These are phyloP conservation scores for Pyronema omphalodes DNA, from an alignment of 495 filamentous ascomycete genomes.

Conservation along the genomic window DNA sequence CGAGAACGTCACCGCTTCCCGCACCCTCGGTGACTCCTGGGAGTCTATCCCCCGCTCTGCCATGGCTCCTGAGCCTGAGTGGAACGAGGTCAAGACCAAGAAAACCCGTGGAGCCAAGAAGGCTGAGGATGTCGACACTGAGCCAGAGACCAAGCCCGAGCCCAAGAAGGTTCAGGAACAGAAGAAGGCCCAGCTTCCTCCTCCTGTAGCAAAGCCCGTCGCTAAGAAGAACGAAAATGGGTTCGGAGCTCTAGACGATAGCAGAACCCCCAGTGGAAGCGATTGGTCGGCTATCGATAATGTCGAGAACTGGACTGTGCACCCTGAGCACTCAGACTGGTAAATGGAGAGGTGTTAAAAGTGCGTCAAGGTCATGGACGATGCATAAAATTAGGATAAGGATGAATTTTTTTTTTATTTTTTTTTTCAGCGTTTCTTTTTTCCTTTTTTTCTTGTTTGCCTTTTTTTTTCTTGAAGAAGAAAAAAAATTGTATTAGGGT, in stretches of 20 bases:
- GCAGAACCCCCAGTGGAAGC: slow-evolving; percentile 16
- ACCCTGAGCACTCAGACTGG: slow-evolving; percentile 14
- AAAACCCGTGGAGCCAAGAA: slow-evolving; percentile 18
- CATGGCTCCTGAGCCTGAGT: slow-evolving; percentile 12
- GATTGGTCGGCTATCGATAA: slow-evolving; percentile 23
- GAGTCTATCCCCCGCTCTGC: slow-evolving; percentile 21
- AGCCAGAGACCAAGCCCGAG: slow-evolving; percentile 11
- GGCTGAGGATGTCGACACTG: slow-evolving; percentile 9
- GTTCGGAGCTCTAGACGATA: slow-evolving; percentile 13
- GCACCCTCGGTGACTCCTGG: slow-evolving; percentile 24
- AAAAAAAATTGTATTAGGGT: no score
- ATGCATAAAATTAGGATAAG: no score
- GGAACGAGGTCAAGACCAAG: slow-evolving; percentile 22
- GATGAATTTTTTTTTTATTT: no score
- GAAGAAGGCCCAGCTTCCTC: slow-evolving; percentile 6
- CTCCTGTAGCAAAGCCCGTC: slow-evolving; percentile 5
- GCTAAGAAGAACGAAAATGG: slow-evolving; percentile 12
- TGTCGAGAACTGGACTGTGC: slow-evolving; percentile 22
- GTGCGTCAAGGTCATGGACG: background rate
- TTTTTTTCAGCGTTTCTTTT: background rate
- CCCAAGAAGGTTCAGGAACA: slow-evolving; percentile 3
- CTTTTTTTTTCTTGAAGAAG: no score
- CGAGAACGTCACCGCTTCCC: slow-evolving; percentile 14
- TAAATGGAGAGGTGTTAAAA: background rate
- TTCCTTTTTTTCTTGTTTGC: no score